Base-by-base conservation (phyloP, 352 stramenopile species). In the Phytophthora melonis region DNA sequence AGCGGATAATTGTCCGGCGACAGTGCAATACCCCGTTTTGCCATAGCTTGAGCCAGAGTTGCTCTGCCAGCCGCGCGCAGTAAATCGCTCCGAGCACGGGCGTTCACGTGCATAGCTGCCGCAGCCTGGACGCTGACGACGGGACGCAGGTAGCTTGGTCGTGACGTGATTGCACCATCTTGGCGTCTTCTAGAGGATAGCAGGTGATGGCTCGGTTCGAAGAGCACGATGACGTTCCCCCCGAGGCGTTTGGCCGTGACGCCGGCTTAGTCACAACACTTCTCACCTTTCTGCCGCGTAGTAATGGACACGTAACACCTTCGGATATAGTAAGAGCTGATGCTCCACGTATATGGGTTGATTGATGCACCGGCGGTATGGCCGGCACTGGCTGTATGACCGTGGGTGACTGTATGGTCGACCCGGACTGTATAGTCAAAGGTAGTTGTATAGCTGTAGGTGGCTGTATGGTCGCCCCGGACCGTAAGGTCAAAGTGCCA, bases 391-490 rank as follows among this genome's bases (percentile, higher is more conserved):
- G 52, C 34, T 68, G 23, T 68, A 68, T 61, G 36, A 52, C 62
- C 52, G 50, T 47, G 25, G 62, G 62, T 13, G 23, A 56, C 36
- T 68, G 52, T 62, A 56, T 68, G 50, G 52, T 55, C 52, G 23
- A 58, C 49, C 34, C 49, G 36, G 61, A 68, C 32, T 47, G 52
- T 68, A 62, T 66, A 50, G 47, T n/a, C n/a, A n/a, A n/a, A n/a
- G n/a, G 45, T 23, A 23, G 45, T 16, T 53, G 45, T 53, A 53
- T 61, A 55, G 39, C 53, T 52, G 25, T 27, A 8, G 34, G 18
- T 55, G 62, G 52, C 34, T 68, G 23, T 68, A 68, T 61, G 36
- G 62, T 50, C 52, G 49, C 34, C 11, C 50, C 49, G 50, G 61
- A 68, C 32, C 25, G 52, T 68, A 62, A 47, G 39, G 39, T 47